Conservation (phyloP, 2,329 filamentous ascomycete genomes). For the Pyrenochaeta sp. region DNA sequence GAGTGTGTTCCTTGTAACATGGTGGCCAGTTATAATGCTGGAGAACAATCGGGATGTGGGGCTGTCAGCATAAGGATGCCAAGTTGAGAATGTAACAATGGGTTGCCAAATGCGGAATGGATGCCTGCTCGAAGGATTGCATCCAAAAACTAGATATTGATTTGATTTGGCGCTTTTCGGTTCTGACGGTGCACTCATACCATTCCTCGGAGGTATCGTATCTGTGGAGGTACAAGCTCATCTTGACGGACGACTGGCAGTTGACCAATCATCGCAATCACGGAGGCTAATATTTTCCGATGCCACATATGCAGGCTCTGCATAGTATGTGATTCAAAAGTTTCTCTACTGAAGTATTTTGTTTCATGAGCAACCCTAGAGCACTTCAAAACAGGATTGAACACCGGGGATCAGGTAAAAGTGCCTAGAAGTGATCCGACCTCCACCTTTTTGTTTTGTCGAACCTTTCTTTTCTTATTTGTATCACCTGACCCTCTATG, state of each 20-base stretch:
- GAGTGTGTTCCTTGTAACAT: neutral
- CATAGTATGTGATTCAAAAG: too few relatives aligned
- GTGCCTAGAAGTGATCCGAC: slow-evolving; percentile 30
- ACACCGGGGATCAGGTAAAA: slow-evolving; percentile 20
- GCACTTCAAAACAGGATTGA: neutral
- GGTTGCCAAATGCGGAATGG: neutral
- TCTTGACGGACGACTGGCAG: too few relatives aligned
- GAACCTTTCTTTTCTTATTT: slow-evolving; percentile 32
- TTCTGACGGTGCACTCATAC: too few relatives aligned
- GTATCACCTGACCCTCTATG: neutral
- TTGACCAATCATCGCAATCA: too few relatives aligned
- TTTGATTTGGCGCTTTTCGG: too few relatives aligned
- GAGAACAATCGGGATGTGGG: neutral
- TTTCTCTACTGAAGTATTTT: too few relatives aligned
- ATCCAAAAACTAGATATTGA: too few relatives aligned
- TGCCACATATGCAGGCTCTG: too few relatives aligned
- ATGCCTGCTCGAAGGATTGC: neutral
- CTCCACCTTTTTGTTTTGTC: slow-evolving; percentile 26
- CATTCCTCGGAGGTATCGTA: too few relatives aligned
- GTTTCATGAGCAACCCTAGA: too few relatives aligned
- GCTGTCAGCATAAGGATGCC: neutral
- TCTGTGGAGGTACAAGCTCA: too few relatives aligned
- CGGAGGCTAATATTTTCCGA: too few relatives aligned
- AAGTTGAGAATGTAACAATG: neutral
- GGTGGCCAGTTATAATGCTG: neutral